A percentile compares a stretch with the other conserved stretches of the same genome.
Conservation (phyloP, 257 asterid species). For the Vinca minor region DNA sequence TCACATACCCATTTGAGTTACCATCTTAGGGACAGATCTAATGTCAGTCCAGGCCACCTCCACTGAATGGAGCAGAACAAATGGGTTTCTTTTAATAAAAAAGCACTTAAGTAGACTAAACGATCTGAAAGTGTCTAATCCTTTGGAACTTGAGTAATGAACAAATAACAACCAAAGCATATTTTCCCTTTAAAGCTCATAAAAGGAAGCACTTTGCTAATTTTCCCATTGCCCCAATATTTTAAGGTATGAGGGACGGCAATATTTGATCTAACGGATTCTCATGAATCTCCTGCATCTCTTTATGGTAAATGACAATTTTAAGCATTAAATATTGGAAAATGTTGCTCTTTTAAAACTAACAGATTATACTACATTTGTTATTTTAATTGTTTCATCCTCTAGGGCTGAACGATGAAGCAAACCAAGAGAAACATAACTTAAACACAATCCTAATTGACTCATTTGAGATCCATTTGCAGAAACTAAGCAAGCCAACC, state of each 20-base stretch:
- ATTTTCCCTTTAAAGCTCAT: neutral
- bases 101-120: neutral
- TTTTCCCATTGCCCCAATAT: neutral
- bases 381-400: neutral
- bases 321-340: constrained; percentile 1
- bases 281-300: neutral
- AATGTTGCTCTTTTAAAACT: neutral
- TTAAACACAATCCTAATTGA: neutral
- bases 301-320: neutral
- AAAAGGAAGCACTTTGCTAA: neutral
- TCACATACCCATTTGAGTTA: neutral
- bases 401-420: neutral
- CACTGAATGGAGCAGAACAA: neutral
- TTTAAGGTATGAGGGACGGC: neutral
- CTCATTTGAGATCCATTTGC: neutral
- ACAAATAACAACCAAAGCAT: neutral
- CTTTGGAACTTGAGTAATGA: neutral
- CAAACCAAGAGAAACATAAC: neutral
- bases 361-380: neutral
- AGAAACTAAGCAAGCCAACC: neutral
- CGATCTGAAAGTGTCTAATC: neutral
- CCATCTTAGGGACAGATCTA: neutral
- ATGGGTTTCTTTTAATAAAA: no score
- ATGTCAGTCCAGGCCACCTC: neutral
- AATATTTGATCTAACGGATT: neutral